phyloP scores from a whole-genome alignment of 129 eudicot genomes.

The Daucus carota region DNA sequence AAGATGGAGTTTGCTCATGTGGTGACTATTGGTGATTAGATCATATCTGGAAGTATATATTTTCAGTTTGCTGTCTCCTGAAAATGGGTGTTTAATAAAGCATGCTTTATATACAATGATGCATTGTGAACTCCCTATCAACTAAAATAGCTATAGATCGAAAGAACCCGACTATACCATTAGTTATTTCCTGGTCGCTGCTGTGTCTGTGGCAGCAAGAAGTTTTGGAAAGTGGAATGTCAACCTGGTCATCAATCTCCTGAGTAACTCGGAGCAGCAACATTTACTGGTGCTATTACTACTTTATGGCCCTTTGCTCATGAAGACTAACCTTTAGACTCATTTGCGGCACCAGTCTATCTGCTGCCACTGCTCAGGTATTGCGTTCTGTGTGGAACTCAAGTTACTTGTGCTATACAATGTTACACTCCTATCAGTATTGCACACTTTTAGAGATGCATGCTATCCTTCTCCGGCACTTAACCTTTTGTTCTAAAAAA shows the following conservation, averaged over 20 bases:
- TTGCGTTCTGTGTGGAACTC: neutral
- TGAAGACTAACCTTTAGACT: neutral
- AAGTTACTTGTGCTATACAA: neutral
- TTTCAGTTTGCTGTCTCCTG: neutral
- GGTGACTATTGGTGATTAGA: constrained; percentile 80
- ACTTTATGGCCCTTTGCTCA: neutral
- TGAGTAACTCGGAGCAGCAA: neutral
- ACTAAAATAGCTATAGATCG: neutral
- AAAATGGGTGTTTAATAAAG: neutral
- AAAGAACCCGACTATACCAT: neutral
- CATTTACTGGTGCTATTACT: neutral
- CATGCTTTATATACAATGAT: neutral
- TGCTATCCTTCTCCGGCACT: neutral
- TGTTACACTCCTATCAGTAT: neutral
- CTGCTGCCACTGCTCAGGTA: neutral
- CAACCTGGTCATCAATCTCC: neutral
- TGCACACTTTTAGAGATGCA: neutral
- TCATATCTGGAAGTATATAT: neutral
- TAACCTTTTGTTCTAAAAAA: neutral
- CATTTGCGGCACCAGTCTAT: neutral
- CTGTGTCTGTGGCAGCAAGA: neutral
- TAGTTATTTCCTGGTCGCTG: neutral
- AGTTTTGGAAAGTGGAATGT: too few relatives aligned
- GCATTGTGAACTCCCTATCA: neutral
- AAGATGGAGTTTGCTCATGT: constrained; percentile 79